Evolutionary conservation across 2,329 filamentous ascomycete genomes (phyloP), one percentile per base, ranked within the genome.

Genomic region (Fusarium pseudonygamai): DNA sequence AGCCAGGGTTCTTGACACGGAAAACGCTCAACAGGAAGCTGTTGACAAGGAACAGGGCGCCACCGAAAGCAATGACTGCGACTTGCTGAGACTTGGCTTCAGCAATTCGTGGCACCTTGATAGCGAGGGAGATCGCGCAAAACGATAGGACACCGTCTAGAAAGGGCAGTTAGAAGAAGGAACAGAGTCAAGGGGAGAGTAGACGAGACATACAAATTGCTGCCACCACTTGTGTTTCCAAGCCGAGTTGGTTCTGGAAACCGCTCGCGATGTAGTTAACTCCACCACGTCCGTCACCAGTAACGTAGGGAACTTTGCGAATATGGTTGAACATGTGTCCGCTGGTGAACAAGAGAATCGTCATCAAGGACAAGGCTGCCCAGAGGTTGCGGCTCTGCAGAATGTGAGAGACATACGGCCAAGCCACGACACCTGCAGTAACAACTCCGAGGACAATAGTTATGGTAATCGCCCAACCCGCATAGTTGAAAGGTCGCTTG

Each of bases 241-340:
- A 86, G 20, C 96, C 96, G 78, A 92, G 95, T 81, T 99, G 96
- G 81, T 91, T 97, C 82, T 96, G 94, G 84, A 99, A 99, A 2
- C 96, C 96, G 43, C 88, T 88, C 8, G 96, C 94, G 82, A 99
- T 96, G 82, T 98, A 98, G 79, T 85, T 93, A 71, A 99, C 90
- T 10, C 95, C 95, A 24, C 96, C 96, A 61, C 89, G 91, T 42
- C 94, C 94, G 80, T 98, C 91, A 46, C 93, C 93, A 46, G 91
- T 88, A 37, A 98, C 94, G 78, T 99, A 99, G 6, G 96, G 96
- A 6, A 97, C 94, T 82, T 96, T 96, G 77, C 97, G 91, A 80
- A 99, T 99, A 80, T 98, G 95, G 83, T 98, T 99, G 88, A 97
- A 99, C 97, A 99, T 99, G 84, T 98, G 95, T 43, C 96, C 97